phyloP scores from a whole-genome alignment of 176 grass and related monocot genomes.

The Raddia distichophylla region DNA sequence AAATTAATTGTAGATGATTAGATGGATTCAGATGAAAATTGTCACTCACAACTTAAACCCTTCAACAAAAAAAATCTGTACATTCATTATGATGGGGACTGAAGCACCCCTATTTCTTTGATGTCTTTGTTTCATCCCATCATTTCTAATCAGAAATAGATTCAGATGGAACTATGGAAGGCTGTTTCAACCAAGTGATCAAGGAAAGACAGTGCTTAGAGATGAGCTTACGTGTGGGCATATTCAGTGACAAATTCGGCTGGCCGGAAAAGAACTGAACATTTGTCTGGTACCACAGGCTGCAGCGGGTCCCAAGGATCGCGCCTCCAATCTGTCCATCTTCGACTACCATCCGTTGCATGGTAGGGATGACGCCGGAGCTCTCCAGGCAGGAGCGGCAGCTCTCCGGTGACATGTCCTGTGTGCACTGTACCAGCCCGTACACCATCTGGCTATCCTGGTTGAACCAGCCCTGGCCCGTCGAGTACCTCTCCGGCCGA shows the following conservation, averaged over 20 bases:
- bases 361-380: neutral
- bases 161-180: neutral
- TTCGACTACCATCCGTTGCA: neutral
- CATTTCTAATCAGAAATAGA: neutral
- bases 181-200: neutral
- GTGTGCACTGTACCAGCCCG: conserved; percentile 50
- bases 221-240: conserved; percentile 47
- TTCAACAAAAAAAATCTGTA: neutral
- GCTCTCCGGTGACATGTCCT: neutral
- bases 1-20: no score
- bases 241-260: conserved; percentile 22
- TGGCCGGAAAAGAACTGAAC: conserved; percentile 18
- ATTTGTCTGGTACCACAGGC: conserved; percentile 40
- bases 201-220: neutral
- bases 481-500: conserved; percentile 14
- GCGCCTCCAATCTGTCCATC: conserved; percentile 34
- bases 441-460: conserved; percentile 34
- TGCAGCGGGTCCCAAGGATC: conserved; percentile 33
- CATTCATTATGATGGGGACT: neutral
- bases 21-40: no score
- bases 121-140: neutral
- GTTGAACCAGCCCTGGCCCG: conserved; percentile 37
- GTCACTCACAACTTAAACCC: neutral
- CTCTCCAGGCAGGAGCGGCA: conserved; percentile 5
- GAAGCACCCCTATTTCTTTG: neutral